Conservation (phyloP, 176 grass and related monocot genomes). For the Dactylis glomerata region DNA sequence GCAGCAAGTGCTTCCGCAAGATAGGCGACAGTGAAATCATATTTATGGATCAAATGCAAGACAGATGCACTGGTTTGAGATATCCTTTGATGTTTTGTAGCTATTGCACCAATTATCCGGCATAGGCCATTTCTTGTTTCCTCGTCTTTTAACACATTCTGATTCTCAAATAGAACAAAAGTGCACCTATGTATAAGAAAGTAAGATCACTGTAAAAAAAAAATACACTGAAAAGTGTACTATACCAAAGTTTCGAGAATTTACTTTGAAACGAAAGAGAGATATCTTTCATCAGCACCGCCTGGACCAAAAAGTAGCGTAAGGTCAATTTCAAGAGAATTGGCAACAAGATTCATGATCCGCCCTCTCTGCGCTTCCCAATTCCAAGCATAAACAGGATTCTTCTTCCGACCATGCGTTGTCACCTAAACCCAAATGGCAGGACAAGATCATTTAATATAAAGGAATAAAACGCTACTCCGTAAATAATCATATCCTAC, state of each 20-base stretch:
- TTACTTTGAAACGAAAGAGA: constrained; percentile 96
- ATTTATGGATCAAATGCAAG: constrained; percentile 81
- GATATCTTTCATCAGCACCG: constrained; percentile 76
- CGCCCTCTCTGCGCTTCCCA: constrained; percentile 89
- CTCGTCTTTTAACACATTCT: constrained; percentile 66
- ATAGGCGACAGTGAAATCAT: constrained; percentile 63
- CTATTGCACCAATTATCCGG: constrained; percentile 71
- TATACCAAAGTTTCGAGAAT: constrained; percentile 13
- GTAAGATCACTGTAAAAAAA: background rate
- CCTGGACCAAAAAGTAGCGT: constrained; percentile 81
- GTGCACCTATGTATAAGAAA: constrained; percentile 48
- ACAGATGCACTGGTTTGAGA: constrained; percentile 85
- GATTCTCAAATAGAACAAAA: constrained; percentile 77
- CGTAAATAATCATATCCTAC: background rate
- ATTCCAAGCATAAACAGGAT: constrained; percentile 75
- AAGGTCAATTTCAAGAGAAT: constrained; percentile 85
- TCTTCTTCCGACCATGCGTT: constrained; percentile 71
- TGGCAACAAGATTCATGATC: constrained; percentile 84
- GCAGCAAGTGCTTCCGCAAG: constrained; percentile 73
- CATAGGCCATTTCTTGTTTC: constrained; percentile 70
- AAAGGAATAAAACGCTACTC: background rate
- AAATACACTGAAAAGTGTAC: constrained; percentile 3
- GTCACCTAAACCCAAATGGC: constrained; percentile 45
- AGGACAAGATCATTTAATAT: constrained; percentile 8
- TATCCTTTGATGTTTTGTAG: constrained; percentile 73